Percentiles rank a stretch among this genome's conserved stretches.
These are phyloP conservation scores for Hippophae rhamnoides DNA, from an alignment of 306 rosid genomes.

Conservation along the genomic window DNA sequence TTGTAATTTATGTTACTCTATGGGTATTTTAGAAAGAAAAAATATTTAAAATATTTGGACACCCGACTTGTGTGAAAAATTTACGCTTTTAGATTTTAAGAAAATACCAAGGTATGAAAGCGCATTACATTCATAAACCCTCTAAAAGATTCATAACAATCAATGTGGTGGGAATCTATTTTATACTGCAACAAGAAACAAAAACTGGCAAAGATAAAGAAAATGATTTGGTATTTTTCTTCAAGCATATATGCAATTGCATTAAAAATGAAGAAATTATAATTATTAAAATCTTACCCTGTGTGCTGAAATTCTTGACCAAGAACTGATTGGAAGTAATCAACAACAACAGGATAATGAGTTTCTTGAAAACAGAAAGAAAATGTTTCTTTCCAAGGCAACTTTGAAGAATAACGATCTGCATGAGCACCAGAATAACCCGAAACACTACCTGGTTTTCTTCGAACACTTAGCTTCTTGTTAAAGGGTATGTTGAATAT, in stretches of 20 bases:
- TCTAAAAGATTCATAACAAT: no score
- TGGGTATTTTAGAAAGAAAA: no score
- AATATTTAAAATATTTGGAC: no score
- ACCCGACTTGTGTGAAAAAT: no score
- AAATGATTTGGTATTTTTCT: no score
- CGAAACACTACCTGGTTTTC: constrained; percentile 14
- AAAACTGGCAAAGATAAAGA: no score
- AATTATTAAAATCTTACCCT: constrained; percentile 31
- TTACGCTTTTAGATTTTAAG: no score
- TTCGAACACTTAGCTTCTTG: constrained; percentile 25
- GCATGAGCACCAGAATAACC: constrained; percentile 65
- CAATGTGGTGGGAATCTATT: no score
- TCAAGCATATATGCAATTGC: background rate
- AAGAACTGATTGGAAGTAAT: constrained; percentile 43
- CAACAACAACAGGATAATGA: constrained; percentile 18
- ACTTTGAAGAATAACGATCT: constrained; percentile 29
- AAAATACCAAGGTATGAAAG: no score
- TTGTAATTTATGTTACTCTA: no score
- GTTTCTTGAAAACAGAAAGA: constrained; percentile 25
- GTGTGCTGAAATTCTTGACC: constrained; percentile 41
- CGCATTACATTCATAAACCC: no score
- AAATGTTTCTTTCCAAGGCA: constrained; percentile 67
- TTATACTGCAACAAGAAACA: no score
- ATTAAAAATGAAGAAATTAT: background rate
- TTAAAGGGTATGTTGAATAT: constrained; percentile 40